Evolutionary conservation across 2,329 filamentous ascomycete genomes (phyloP), one percentile per base, ranked within the genome.

Genomic region (Lachnellula willkommii): DNA sequence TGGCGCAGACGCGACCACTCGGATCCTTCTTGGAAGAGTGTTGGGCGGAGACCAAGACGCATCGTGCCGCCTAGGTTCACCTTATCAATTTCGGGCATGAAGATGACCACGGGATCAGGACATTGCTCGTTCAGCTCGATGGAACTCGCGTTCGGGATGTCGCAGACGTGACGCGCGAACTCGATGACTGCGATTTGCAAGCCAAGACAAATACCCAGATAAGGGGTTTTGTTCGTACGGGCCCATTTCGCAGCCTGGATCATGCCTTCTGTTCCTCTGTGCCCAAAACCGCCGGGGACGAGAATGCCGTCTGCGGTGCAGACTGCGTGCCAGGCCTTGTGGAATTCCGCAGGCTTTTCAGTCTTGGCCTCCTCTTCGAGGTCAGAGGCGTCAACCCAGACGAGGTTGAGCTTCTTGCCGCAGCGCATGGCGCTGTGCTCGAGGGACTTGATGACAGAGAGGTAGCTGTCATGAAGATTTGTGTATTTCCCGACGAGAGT

Each of bases 401-500:
- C 78, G 40, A 97, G 77, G 59, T 91, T 84, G 43, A 97, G 79
- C 71, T 90, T 91, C 64, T 85, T 82, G 51, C 80, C 78, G 72
- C 91, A 94, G 58, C 83, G 83, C 92, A 97, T 96, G 5, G 92
- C 86, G 1, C 89, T 84, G 73, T 97, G 93, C 73, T 97, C 93
- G 3, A 97, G 79, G 0, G 91, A 84, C 74, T 96, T 96, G 70
- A 84, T 80, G 45, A 95, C 86, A 46, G 83, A 88, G 48, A 95
- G 80, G 68, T 96, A 97, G 4, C 89, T 87, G 71, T 97, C 93
- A 53, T 91, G 85, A 4, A 93, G 82, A 52, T 84, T 83, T 22
- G 85, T 86, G 71, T 99, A 99, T 74, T 97, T 97, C 64, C 94
- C 94, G 11, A 97, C 92, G 12, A 99, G 77, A 8, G 84, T 90